These are phyloP conservation scores for Schizochytrium sp. DNA, from an alignment of 108 stramenopile species.

Conservation along the genomic window DNA sequence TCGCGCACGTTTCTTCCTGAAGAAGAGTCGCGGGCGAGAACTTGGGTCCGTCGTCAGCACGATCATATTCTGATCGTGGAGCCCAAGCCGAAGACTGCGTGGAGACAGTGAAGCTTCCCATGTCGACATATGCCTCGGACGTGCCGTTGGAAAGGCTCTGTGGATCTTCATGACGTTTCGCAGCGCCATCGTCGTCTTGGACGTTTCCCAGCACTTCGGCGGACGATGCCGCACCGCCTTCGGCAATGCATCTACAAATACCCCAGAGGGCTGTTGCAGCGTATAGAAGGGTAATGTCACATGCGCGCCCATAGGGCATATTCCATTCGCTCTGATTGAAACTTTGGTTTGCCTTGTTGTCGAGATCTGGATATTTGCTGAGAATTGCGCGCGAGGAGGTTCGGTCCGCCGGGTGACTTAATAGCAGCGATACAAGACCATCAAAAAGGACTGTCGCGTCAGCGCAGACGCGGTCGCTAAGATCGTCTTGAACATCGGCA, in stretches of 20 bases:
- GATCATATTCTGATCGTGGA: not conserved
- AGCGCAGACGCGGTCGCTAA: not conserved
- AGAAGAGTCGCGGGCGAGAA: not conserved
- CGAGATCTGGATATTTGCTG: not conserved
- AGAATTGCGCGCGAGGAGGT: not conserved
- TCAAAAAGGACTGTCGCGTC: not conserved
- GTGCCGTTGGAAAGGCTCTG: not conserved
- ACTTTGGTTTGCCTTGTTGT: not conserved
- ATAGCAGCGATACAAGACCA: not conserved
- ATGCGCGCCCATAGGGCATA: not conserved
- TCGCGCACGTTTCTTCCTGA: not conserved
- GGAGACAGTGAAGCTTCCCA: not conserved
- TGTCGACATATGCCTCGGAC: not conserved
- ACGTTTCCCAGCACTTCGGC: not conserved
- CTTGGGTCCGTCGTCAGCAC: too few relatives aligned
- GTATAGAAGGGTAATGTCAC: not conserved
- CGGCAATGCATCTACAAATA: not conserved
- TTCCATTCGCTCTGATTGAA: constrained; percentile 1
- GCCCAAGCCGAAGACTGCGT: not conserved
- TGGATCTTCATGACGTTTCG: too few relatives aligned
- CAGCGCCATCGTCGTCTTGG: too few relatives aligned
- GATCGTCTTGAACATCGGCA: too few relatives aligned
- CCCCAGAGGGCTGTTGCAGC: not conserved
- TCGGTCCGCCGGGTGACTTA: not conserved
- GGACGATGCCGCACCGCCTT: not conserved